phyloP scores from a whole-genome alignment of 2,329 filamentous ascomycete genomes.

The Epichloe uncinata region DNA sequence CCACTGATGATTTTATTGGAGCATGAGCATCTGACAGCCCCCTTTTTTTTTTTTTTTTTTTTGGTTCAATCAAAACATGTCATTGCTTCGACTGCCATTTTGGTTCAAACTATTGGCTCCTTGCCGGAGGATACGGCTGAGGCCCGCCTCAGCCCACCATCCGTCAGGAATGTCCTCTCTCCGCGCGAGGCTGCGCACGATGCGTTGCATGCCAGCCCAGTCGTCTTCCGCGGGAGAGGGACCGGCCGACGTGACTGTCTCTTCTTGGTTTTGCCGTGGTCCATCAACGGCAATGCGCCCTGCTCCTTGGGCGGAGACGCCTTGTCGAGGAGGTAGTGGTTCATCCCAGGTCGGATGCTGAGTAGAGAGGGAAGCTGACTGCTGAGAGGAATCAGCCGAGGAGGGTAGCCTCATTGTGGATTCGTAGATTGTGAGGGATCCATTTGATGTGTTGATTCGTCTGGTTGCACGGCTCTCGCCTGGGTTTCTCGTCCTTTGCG shows the following conservation, averaged over 20 bases:
- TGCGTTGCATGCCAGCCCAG: slow-evolving; percentile 52
- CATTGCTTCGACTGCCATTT: neutral
- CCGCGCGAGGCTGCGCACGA: slow-evolving; percentile 56
- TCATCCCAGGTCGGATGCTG: neutral
- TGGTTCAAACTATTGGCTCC: slow-evolving; percentile 9
- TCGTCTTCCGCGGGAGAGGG: slow-evolving; percentile 23
- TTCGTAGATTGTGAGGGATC: slow-evolving; percentile 4
- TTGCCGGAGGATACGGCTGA: slow-evolving; percentile 41
- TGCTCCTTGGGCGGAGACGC: neutral
- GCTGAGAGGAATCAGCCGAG: neutral
- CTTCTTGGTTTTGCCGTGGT: neutral
- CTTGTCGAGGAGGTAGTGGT: neutral
- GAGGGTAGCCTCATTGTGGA: neutral
- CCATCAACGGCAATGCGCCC: neutral
- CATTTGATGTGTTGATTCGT: slow-evolving; percentile 1
- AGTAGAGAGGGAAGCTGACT: neutral
- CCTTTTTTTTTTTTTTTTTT: no score
- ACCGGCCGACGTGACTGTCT: neutral
- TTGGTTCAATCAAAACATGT: neutral
- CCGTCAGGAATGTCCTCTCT: slow-evolving; percentile 69
- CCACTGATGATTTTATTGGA: neutral
- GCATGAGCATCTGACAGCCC: no score
- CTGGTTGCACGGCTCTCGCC: neutral
- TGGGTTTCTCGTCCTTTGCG: neutral
- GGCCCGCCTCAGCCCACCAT: slow-evolving; percentile 63